phyloP scores from a whole-genome alignment of 2,329 filamentous ascomycete species.

The Paecilomyces formosus region DNA sequence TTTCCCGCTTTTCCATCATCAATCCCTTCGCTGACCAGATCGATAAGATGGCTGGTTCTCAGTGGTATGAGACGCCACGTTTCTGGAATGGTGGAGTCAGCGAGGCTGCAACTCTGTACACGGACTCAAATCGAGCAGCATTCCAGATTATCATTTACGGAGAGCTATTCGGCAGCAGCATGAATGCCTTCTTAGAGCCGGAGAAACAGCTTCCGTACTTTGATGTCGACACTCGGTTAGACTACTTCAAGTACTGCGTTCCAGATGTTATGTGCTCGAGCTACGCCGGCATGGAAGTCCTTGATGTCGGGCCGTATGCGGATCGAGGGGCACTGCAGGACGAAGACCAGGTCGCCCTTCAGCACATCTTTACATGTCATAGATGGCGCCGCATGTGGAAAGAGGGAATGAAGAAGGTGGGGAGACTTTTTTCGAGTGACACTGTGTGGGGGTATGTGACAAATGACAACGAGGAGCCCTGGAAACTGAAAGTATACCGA shows the following conservation, averaged over 20 bases:
- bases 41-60: constrained; percentile 23
- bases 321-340: not conserved
- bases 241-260: constrained; percentile 23
- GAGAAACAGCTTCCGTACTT: constrained; percentile 3
- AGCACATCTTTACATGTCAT: constrained; percentile 14
- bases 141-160: constrained; percentile 27
- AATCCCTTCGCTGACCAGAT: constrained; percentile 25
- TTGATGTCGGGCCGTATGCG: constrained; percentile 3
- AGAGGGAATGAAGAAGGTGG: constrained; percentile 5
- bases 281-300: constrained; percentile 3
- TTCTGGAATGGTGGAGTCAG: constrained; percentile 26
- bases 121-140: constrained; percentile 15
- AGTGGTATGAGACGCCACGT: constrained; percentile 16
- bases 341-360: constrained; percentile 6
- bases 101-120: constrained; percentile 18
- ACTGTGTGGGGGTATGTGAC: constrained; percentile 1
- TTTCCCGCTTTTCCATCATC: constrained; percentile 20
- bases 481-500: constrained; percentile 17
- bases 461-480: constrained; percentile 9
- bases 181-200: constrained; percentile 14
- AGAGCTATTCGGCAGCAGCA: constrained; percentile 19
- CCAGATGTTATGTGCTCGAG: constrained; percentile 12
- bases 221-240: constrained; percentile 16
- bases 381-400: constrained; percentile 21
- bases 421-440: not conserved